Evolutionary conservation across 2,329 filamentous ascomycete genomes (phyloP).

Genomic region (Penicillium sp.): DNA sequence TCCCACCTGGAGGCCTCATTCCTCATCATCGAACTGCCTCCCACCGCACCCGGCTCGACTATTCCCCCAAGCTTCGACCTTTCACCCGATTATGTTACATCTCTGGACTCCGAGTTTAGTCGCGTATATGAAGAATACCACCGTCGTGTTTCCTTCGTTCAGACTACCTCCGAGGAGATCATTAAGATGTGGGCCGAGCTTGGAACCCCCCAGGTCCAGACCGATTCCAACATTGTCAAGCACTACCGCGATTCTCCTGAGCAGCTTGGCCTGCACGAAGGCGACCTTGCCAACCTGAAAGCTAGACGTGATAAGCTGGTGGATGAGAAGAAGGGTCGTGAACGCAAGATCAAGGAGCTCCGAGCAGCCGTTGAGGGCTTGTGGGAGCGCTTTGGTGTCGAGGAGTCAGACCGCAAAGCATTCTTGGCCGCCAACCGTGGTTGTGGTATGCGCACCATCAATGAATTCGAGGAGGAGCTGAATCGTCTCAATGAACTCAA

Average conservation of each 20-base stretch:
- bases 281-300: constrained; percentile 74
- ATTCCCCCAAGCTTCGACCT: constrained; percentile 85
- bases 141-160: constrained; percentile 73
- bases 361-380: constrained; percentile 76
- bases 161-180: constrained; percentile 75
- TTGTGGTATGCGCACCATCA: constrained; percentile 86
- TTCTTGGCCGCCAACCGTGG: constrained; percentile 88
- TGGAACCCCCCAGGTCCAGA: constrained; percentile 89
- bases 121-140: constrained; percentile 97
- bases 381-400: constrained; percentile 84
- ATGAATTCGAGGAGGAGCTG: constrained; percentile 93
- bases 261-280: constrained; percentile 86
- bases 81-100: constrained; percentile 83
- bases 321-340: constrained; percentile 84
- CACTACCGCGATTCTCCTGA: constrained; percentile 88
- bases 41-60: constrained; percentile 72
- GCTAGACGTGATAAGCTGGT: constrained; percentile 76
- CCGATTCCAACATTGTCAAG: constrained; percentile 83
- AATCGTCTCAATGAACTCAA: constrained; percentile 86
- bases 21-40: constrained; percentile 80
- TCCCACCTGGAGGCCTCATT: constrained; percentile 92
- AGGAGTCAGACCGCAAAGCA: constrained; percentile 76
- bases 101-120: constrained; percentile 87
- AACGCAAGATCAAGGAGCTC: constrained; percentile 75
- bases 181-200: constrained; percentile 96